phyloP scores from a whole-genome alignment of 192 early-diverging fungal species.

The Coemansia sp. region DNA sequence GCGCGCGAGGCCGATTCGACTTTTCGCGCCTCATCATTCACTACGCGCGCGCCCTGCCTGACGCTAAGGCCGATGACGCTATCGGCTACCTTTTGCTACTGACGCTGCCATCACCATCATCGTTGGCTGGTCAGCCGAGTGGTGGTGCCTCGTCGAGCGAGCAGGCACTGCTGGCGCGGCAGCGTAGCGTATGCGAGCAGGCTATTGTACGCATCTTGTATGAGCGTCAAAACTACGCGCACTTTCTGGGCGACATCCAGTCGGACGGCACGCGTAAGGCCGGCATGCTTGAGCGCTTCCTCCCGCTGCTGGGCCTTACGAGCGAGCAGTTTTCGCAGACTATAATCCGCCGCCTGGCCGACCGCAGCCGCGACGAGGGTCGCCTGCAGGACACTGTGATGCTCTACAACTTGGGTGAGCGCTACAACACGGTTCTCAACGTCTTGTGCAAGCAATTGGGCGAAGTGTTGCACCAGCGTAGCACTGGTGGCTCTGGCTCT shows the following conservation, averaged over 20 bases:
- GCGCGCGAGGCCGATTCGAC: conserved; percentile 18
- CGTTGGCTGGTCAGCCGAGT: background rate
- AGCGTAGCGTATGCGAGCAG: conserved; percentile 26
- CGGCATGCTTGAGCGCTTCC: conserved; percentile 72
- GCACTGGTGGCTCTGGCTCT: conserved; percentile 14
- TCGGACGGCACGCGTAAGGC: conserved; percentile 45
- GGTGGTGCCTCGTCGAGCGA: background rate
- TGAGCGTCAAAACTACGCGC: conserved; percentile 62
- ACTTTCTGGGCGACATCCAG: conserved; percentile 61
- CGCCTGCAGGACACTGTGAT: conserved; percentile 73
- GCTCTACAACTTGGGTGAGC: conserved; percentile 76
- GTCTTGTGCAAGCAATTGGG: conserved; percentile 72
- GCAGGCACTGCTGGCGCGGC: conserved; percentile 6
- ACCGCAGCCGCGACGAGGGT: conserved; percentile 70
- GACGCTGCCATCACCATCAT: conserved; percentile 18
- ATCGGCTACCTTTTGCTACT: conserved; percentile 47
- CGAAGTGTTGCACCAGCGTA: conserved; percentile 54
- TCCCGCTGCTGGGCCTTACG: conserved; percentile 64
- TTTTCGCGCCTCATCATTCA: conserved; percentile 36
- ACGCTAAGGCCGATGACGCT: conserved; percentile 29
- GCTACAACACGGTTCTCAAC: conserved; percentile 73
- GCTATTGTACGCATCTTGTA: conserved; percentile 59
- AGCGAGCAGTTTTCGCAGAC: conserved; percentile 65
- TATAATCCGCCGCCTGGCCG: conserved; percentile 71
- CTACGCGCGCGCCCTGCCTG: conserved; percentile 43